These are phyloP conservation scores for Vanrija humicola DNA, from an alignment of 1,284 basidiomycete genomes.

Conservation along the genomic window DNA sequence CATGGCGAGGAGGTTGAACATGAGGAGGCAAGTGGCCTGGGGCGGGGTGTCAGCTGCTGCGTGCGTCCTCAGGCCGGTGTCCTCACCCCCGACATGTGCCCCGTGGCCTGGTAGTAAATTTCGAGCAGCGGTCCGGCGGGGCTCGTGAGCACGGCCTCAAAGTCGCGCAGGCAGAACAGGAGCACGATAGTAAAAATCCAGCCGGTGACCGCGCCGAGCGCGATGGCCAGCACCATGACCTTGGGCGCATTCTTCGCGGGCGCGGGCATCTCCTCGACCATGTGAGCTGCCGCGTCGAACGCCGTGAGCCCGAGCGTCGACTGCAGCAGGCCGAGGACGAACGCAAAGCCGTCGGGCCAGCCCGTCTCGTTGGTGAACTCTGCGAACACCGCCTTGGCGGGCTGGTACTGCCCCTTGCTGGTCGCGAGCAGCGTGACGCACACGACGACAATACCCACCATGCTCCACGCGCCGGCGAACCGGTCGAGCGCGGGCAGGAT, in stretches of 20 bases:
- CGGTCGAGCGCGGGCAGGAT: constrained; percentile 33
- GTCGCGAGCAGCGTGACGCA: constrained; percentile 42
- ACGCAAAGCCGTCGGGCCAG: constrained; percentile 49
- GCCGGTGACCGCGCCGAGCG: constrained; percentile 58
- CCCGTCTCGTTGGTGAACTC: constrained; percentile 46
- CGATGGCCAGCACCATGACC: constrained; percentile 53
- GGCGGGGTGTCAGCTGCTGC: background rate
- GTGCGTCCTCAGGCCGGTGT: no score
- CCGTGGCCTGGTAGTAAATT: constrained; percentile 60
- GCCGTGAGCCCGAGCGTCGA: constrained; percentile 44
- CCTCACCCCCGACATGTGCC: constrained; percentile 49
- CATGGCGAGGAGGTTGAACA: constrained; percentile 49
- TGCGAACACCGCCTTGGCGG: constrained; percentile 44
- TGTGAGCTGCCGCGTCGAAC: constrained; percentile 22
- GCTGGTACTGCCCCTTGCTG: constrained; percentile 38
- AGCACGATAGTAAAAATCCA: constrained; percentile 61
- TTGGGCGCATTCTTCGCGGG: constrained; percentile 3
- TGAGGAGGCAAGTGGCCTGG: constrained; percentile 47
- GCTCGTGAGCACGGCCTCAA: constrained; percentile 55
- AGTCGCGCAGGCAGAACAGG: constrained; percentile 63
- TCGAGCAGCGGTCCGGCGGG: constrained; percentile 61
- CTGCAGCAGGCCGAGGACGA: constrained; percentile 47
- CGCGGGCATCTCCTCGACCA: constrained; percentile 21
- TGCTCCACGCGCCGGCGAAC: constrained; percentile 31
- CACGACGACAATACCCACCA: constrained; percentile 41